Base-by-base conservation (phyloP, 2,329 filamentous ascomycete species). In the Alternaria sp. region DNA sequence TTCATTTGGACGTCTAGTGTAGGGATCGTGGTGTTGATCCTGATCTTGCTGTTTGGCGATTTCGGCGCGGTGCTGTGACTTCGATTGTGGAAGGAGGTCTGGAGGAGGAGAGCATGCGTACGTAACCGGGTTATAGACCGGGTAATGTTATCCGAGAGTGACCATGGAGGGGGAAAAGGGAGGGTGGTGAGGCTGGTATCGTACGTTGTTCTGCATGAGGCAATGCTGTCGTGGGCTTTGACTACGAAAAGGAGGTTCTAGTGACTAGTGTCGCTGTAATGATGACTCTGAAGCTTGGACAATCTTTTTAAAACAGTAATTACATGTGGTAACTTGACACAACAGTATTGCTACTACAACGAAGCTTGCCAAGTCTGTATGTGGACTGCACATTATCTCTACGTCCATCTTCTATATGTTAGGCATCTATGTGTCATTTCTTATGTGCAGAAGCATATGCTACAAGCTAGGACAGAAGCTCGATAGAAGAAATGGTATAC, bases 101-200 rank as follows among this genome's bases (percentile, higher is more conserved):
- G 14, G 7, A 36, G 29, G 9, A 13, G 33, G 44, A 48, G 4
- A 21, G 21, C 13, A 34, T 36, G 44, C 13, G 44, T 48, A 48
- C 29, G 44, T 48, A 48, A 48, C 29, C 21, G 29, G 23, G 34
- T 26, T 36, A 9, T 11, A 24, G 29, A n/a, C 11, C 44, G 29
- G 44, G 21, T 48, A n/a, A 48, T 14, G 29, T 29, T 36, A 24
- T 48, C 44, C 44, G 44, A 46, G 44, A 21, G 33, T 44, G 40
- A 24, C 14, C 36, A n/a, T 23, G 8, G 23, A 24, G 31, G 21
- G 7, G 21, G 5, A 34, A 5, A 17, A 23, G 21, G 44, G 31
- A 24, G 3, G 21, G 23, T n/a, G 31, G 13, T 14, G 21, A 48
- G 31, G 14, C 29, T 11, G 31, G 21, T 21, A 24, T 48, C 14